Percentiles rank a stretch among this genome's conserved stretches.
Evolutionary conservation across 257 asterid genomes (phyloP).

Genomic region (Gentiana straminea): DNA sequence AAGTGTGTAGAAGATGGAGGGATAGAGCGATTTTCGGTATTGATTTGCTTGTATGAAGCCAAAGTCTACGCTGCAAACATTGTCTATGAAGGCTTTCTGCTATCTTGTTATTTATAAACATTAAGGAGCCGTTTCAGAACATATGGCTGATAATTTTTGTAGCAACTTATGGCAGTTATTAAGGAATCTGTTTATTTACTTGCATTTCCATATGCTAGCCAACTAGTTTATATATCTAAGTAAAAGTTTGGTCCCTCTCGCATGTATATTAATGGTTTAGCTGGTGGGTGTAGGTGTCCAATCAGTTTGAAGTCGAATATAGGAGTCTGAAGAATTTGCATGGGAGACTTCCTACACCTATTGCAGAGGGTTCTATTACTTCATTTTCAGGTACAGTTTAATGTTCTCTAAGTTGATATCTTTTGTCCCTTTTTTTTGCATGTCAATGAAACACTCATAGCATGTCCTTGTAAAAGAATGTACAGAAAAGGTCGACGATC

Average conservation of each 20-base stretch:
- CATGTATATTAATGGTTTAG: neutral
- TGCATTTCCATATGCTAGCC: neutral
- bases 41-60: too few species aligned
- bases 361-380: slow-evolving; percentile 11
- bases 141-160: too few species aligned
- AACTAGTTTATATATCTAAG: neutral
- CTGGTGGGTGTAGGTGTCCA: slow-evolving; percentile 27
- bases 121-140: too few species aligned
- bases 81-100: too few species aligned
- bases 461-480: slow-evolving; percentile 14
- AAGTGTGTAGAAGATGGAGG: too few species aligned
- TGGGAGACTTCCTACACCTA: slow-evolving; percentile 42
- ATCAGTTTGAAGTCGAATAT: slow-evolving; percentile 19
- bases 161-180: neutral
- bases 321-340: slow-evolving; percentile 26
- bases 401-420: neutral
- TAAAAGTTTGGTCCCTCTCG: neutral
- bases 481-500: slow-evolving; percentile 15
- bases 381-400: slow-evolving; percentile 23
- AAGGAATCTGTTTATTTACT: neutral
- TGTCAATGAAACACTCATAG: slow-evolving; percentile 9
- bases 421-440: slow-evolving; percentile 9
- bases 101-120: too few species aligned
- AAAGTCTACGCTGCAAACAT: too few species aligned
- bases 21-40: too few species aligned